phyloP scores from a whole-genome alignment of 352 stramenopile species.

The Phytophthora tentaculata region DNA sequence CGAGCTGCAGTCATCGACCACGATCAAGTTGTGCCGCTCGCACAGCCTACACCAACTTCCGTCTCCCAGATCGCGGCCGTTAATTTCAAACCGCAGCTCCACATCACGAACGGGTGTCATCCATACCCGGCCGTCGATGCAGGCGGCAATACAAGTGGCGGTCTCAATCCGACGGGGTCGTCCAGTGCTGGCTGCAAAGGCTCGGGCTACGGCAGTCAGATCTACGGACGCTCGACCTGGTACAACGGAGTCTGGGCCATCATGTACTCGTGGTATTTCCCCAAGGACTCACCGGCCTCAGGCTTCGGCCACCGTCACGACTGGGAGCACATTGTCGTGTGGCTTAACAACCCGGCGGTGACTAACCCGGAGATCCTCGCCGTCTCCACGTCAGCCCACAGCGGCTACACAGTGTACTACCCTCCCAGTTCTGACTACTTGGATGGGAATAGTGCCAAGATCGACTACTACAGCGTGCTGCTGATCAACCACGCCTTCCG shows the following conservation, averaged over 20 bases:
- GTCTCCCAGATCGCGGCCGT: not conserved
- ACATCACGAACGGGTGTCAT: slow-evolving; percentile 10
- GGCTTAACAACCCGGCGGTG: slow-evolving; percentile 4
- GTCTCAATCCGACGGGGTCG: not conserved
- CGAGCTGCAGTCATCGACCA: not conserved
- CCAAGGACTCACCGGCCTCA: slow-evolving; percentile 5
- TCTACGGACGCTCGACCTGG: slow-evolving; percentile 3
- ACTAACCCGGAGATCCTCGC: slow-evolving; percentile 8
- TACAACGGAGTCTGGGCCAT: slow-evolving; percentile 4
- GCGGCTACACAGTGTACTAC: not conserved
- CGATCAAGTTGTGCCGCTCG: not conserved
- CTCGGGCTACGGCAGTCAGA: slow-evolving; percentile 11
- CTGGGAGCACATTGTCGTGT: slow-evolving; percentile 6
- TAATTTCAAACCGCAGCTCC: slow-evolving; percentile 5
- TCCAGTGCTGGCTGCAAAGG: slow-evolving; percentile 10
- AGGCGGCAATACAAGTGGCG: not conserved
- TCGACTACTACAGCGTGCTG: slow-evolving; percentile 11
- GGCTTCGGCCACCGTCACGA: not conserved
- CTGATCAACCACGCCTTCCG: slow-evolving; percentile 12
- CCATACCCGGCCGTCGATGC: slow-evolving; percentile 1
- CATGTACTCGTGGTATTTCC: slow-evolving; percentile 10
- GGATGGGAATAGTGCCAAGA: slow-evolving; percentile 7
- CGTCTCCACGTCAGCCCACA: not conserved
- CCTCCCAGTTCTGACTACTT: not conserved
- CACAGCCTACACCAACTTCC: slow-evolving; percentile 8